A percentile compares a stretch with the other conserved stretches of the same genome.
phyloP scores from a whole-genome alignment of 176 grass and related monocot genomes.

The Rhynchospora tenuis region DNA sequence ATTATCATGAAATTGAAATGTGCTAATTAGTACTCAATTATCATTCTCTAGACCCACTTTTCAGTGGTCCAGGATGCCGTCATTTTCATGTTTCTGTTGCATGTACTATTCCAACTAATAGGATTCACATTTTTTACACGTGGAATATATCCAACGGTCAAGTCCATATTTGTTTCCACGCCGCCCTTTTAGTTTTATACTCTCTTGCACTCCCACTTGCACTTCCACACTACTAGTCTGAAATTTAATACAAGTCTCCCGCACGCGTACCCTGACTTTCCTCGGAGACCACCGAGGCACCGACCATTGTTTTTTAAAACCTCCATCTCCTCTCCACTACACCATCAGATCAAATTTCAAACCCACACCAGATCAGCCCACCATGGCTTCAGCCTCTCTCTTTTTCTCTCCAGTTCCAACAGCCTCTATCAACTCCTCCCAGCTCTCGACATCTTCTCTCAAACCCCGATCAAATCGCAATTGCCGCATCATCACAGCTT shows the following conservation, averaged over 20 bases:
- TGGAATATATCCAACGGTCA: background rate
- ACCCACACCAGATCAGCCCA: background rate
- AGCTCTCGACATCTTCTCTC: background rate
- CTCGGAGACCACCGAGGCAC: background rate
- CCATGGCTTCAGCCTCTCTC: background rate
- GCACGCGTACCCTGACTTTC: background rate
- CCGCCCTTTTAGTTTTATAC: background rate
- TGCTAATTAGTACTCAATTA: no score
- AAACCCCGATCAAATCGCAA: background rate
- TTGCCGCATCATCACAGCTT: constrained; percentile 1
- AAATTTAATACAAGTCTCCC: background rate
- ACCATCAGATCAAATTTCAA: background rate
- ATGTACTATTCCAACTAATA: background rate
- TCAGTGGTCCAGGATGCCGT: background rate
- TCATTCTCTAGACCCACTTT: no score
- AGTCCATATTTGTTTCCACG: background rate
- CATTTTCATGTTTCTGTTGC: background rate
- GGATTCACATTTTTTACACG: background rate
- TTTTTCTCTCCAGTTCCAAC: background rate
- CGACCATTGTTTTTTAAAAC: background rate
- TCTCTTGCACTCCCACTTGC: background rate
- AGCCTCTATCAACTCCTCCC: background rate
- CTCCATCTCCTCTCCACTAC: background rate
- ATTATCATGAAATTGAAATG: no score
- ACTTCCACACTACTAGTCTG: background rate